Conservation (phyloP, 2,329 filamentous ascomycete genomes). For the Fusarium sp. region DNA sequence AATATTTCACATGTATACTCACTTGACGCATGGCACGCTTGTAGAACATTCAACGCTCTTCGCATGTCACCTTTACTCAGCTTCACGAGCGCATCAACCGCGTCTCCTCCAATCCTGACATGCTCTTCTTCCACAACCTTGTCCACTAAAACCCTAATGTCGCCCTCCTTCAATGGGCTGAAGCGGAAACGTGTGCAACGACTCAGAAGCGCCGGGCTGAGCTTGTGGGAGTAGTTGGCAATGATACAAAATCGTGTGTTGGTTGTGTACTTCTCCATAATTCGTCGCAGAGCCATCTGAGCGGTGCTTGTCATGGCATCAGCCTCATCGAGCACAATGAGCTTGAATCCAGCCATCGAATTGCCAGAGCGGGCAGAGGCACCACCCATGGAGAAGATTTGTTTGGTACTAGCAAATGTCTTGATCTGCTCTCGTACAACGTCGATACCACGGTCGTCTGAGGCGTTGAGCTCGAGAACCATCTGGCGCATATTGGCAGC, state of each 20-base stretch:
- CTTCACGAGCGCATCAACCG: constrained; percentile 84
- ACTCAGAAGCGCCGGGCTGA: constrained; percentile 91
- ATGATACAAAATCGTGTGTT: constrained; percentile 99
- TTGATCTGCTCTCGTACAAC: constrained; percentile 99
- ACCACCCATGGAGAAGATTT: constrained; percentile 84
- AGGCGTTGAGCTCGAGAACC: constrained; percentile 97
- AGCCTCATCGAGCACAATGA: constrained; percentile 98
- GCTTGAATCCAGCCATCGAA: constrained; percentile 83
- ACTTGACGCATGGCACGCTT: constrained; percentile 96
- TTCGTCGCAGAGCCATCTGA: constrained; percentile 95
- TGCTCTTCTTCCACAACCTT: constrained; percentile 89
- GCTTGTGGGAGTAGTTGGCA: constrained; percentile 98
- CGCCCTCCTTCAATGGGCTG: constrained; percentile 88
- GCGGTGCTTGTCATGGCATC: constrained; percentile 99
- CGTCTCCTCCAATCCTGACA: constrained; percentile 85
- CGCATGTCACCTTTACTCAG: constrained; percentile 98
- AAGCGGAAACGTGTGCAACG: constrained; percentile 96
- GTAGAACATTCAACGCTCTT: constrained; percentile 91
- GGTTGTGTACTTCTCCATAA: constrained; percentile 99
- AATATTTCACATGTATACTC: constrained; percentile 51
- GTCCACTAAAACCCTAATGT: constrained; percentile 88
- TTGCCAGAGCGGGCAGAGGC: constrained; percentile 60
- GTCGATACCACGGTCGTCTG: constrained; percentile 96
- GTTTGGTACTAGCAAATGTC: constrained; percentile 97
- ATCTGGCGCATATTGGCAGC: constrained; percentile 94